These are phyloP conservation scores for Tulasnella sp. DNA, from an alignment of 768 basidiomycete genomes.

Conservation along the genomic window DNA sequence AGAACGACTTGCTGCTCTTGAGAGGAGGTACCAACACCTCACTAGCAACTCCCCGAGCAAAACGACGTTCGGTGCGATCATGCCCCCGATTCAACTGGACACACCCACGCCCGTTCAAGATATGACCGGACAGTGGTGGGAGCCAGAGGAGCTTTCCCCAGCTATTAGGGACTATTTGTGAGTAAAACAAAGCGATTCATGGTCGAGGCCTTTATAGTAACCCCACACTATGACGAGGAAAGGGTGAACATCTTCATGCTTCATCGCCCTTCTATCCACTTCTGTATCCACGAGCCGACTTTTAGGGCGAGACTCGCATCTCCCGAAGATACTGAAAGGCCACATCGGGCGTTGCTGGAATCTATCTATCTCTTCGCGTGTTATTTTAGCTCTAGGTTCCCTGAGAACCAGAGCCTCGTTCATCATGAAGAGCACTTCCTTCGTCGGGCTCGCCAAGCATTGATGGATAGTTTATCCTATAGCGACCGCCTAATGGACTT, in stretches of 20 bases:
- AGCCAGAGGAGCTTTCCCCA: slow-evolving; percentile 9
- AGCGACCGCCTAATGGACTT: slow-evolving; percentile 27
- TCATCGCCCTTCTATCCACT: background rate
- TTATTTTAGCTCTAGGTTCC: slow-evolving; percentile 26
- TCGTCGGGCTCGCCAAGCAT: slow-evolving; percentile 24
- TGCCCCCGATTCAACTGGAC: background rate
- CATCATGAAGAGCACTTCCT: slow-evolving; percentile 29
- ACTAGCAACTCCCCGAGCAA: background rate
- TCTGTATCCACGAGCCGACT: slow-evolving; percentile 12
- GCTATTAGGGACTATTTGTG: slow-evolving; percentile 10
- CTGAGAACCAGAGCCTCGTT: background rate
- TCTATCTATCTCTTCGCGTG: slow-evolving; percentile 30
- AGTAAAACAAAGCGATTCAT: background rate
- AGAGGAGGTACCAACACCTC: background rate
- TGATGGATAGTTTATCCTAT: slow-evolving; percentile 27
- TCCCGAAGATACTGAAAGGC: background rate
- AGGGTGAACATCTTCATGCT: slow-evolving; percentile 16
- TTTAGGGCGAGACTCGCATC: background rate
- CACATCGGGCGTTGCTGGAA: slow-evolving; percentile 26
- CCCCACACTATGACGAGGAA: background rate
- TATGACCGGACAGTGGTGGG: slow-evolving; percentile 17
- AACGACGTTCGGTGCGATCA: background rate
- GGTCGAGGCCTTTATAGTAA: background rate
- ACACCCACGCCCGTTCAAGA: background rate
- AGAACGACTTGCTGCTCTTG: slow-evolving; percentile 15